Percentiles rank a stretch among this genome's conserved stretches.
Conservation (phyloP, 2,329 filamentous ascomycete genomes). For the Byssochlamys sp. region DNA sequence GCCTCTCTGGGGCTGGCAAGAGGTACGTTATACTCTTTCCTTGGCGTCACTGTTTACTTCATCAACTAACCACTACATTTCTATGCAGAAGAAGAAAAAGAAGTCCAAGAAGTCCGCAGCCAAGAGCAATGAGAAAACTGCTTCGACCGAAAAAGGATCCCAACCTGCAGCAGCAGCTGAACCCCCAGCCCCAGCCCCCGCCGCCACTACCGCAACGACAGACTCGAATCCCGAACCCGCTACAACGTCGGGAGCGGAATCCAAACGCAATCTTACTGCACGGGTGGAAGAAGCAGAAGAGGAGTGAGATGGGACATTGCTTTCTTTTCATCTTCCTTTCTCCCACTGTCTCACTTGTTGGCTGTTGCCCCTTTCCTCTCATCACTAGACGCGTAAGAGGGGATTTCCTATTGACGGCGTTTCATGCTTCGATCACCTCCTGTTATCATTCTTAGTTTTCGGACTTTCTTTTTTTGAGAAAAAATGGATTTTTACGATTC, state of each 20-base stretch:
- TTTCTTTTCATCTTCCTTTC: slow-evolving; percentile 12
- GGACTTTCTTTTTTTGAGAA: background rate
- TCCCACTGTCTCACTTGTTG: slow-evolving; percentile 5
- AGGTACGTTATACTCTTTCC: slow-evolving; percentile 48
- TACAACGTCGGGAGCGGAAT: slow-evolving; percentile 15
- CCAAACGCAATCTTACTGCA: slow-evolving; percentile 33
- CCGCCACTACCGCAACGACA: background rate
- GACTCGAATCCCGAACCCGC: background rate
- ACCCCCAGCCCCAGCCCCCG: slow-evolving; percentile 18
- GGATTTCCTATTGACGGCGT: background rate
- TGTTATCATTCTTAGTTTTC: background rate
- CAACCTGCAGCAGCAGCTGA: slow-evolving; percentile 26
- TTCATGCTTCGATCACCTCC: background rate
- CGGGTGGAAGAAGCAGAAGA: slow-evolving; percentile 38
- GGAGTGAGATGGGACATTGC: slow-evolving; percentile 19
- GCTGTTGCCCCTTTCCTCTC: background rate
- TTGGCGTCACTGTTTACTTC: background rate
- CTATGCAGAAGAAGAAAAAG: slow-evolving; percentile 27
- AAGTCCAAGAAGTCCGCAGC: slow-evolving; percentile 22
- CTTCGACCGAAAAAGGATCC: slow-evolving; percentile 10
- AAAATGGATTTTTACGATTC: background rate
- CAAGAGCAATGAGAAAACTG: slow-evolving; percentile 4
- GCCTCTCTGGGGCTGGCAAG: slow-evolving; percentile 96
- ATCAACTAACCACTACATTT: slow-evolving; percentile 3
- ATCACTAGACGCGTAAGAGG: background rate